A percentile compares a stretch with the other conserved stretches of the same genome.
These are phyloP conservation scores for Saccharomycopsis selenospora DNA, from an alignment of 805 yeast genomes.

Conservation along the genomic window DNA sequence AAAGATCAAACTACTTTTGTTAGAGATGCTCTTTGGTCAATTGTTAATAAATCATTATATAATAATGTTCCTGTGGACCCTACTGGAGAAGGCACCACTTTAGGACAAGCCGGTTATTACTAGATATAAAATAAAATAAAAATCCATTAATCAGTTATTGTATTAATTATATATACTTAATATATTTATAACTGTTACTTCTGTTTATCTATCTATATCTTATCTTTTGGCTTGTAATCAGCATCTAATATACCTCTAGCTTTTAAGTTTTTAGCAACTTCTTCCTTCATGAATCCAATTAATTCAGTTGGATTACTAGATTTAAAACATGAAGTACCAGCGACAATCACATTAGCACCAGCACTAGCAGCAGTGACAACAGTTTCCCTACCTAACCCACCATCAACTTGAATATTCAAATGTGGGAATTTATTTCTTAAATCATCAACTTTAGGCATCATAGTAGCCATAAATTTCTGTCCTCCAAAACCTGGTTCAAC, in stretches of 20 bases:
- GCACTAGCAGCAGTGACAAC: constrained; percentile 87
- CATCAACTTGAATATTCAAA: constrained; percentile 91
- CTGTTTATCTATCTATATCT: constrained; percentile 10
- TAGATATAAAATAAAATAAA: too few species aligned
- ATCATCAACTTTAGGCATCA: constrained; percentile 91
- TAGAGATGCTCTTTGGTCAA: constrained; percentile 64
- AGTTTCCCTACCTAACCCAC: constrained; percentile 86
- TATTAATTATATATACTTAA: too few species aligned
- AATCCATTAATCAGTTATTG: too few species aligned
- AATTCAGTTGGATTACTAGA: constrained; percentile 75
- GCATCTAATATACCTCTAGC: constrained; percentile 34
- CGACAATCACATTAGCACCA: constrained; percentile 97
- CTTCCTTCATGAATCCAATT: constrained; percentile 57
- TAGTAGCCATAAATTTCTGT: constrained; percentile 86
- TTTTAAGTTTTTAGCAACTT: constrained; percentile 47
- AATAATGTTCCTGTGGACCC: constrained; percentile 37
- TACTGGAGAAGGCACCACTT: constrained; percentile 71
- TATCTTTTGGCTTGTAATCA: background rate
- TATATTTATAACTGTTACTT: too few species aligned
- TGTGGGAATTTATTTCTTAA: constrained; percentile 69
- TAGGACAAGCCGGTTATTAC: constrained; percentile 65
- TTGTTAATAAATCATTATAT: constrained; percentile 51
- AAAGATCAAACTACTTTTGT: constrained; percentile 30
- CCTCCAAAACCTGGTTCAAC: constrained; percentile 99
- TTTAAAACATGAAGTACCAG: constrained; percentile 90